phyloP scores from a whole-genome alignment of 345 rosid species.

The Cardiospermum halicacabum region DNA sequence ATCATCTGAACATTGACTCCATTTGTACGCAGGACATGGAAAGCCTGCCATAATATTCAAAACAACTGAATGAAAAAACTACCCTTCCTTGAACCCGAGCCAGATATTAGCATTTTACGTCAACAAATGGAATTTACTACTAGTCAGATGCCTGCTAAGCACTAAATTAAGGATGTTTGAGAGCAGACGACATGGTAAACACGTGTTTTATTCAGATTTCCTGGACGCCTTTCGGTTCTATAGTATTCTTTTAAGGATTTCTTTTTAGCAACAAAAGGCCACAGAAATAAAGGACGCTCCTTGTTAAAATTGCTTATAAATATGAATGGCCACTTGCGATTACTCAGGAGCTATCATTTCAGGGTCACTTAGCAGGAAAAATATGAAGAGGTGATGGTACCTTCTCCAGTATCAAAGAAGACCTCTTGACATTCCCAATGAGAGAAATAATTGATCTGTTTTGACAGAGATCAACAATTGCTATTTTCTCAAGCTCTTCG shows the following conservation, averaged over 20 bases:
- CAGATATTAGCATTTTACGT: not conserved
- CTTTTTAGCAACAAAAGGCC: not conserved
- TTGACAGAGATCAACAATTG: slow-evolving; percentile 79
- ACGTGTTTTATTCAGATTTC: not conserved
- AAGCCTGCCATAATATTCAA: slow-evolving; percentile 46
- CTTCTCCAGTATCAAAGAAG: slow-evolving; percentile 93
- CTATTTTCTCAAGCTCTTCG: slow-evolving; percentile 96
- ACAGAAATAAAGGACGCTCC: not conserved
- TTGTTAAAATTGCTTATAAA: too few relatives aligned
- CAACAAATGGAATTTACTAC: too few relatives aligned
- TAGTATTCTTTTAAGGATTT: not conserved
- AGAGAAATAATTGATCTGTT: slow-evolving; percentile 90
- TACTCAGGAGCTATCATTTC: not conserved
- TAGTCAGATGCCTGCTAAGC: not conserved
- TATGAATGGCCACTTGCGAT: not conserved
- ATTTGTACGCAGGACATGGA: slow-evolving; percentile 70
- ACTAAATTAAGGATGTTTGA: not conserved
- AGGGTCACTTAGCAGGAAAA: not conserved
- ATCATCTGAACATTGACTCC: slow-evolving; percentile 99
- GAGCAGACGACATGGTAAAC: not conserved
- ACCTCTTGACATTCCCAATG: slow-evolving; percentile 88
- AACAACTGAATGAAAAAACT: not conserved
- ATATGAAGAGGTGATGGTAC: slow-evolving; percentile 27
- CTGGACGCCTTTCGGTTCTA: not conserved
- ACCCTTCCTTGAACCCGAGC: too few relatives aligned